Conservation (phyloP, 805 yeast genomes). For the Ogataea naganishii region DNA sequence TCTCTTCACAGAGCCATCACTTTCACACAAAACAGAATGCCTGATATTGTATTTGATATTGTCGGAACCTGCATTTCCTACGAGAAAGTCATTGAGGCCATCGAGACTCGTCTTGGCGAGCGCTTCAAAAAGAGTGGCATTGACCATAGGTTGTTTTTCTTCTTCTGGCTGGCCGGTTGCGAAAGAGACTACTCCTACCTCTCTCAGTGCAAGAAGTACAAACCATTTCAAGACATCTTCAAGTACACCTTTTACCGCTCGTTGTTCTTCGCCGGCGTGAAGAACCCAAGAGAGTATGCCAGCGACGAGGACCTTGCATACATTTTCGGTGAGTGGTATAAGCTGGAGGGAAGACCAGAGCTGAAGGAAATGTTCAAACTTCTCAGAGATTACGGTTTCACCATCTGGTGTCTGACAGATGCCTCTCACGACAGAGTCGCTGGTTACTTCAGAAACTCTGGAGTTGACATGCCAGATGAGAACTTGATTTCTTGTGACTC, state of each 20-base stretch:
- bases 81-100: constrained; percentile 15
- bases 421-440: constrained; percentile 19
- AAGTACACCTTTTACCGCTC: constrained; percentile 19
- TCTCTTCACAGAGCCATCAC: too few relatives aligned
- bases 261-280: constrained; percentile 18
- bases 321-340: constrained; percentile 15
- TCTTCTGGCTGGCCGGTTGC: constrained; percentile 44
- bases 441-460: constrained; percentile 18
- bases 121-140: constrained; percentile 14
- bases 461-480: constrained; percentile 19
- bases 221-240: constrained; percentile 16
- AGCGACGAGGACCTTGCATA: constrained; percentile 19
- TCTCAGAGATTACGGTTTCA: constrained; percentile 21
- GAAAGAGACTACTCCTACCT: constrained; percentile 62
- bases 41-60: constrained; percentile 20
- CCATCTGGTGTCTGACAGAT: constrained; percentile 23
- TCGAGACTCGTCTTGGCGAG: constrained; percentile 14
- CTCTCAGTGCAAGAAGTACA: constrained; percentile 18
- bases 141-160: constrained; percentile 13
- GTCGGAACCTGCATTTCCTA: constrained; percentile 22
- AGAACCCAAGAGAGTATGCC: constrained; percentile 18
- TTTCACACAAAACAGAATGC: too few relatives aligned
- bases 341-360: constrained; percentile 19
- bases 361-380: constrained; percentile 18
- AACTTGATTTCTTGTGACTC: constrained; percentile 22